Conservation (phyloP, 768 basidiomycete genomes). For the Lentinula boryana region DNA sequence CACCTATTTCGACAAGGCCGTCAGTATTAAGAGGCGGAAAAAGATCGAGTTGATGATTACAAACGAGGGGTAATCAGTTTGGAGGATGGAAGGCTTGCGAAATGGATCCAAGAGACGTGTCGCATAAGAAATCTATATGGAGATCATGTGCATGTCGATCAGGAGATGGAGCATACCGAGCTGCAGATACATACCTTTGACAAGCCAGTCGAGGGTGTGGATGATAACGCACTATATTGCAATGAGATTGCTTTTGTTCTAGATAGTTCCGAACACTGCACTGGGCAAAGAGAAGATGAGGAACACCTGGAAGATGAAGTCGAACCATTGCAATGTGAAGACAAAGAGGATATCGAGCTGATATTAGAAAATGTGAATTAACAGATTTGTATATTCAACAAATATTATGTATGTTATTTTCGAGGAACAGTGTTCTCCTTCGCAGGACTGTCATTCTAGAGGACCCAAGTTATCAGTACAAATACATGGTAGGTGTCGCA, state of each 20-base stretch:
- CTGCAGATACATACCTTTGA: background rate
- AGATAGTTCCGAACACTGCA: background rate
- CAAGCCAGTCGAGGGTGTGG: background rate
- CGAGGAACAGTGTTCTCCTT: too few species aligned
- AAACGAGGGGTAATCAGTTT: background rate
- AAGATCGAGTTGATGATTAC: slow-evolving; percentile 8
- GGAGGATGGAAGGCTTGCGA: background rate
- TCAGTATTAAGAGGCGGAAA: background rate
- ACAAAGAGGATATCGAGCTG: background rate
- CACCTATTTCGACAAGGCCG: slow-evolving; percentile 8
- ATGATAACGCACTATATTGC: background rate
- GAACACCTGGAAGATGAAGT: background rate
- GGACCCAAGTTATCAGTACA: too few species aligned
- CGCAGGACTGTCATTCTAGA: too few species aligned
- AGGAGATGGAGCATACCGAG: background rate
- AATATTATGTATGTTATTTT: too few species aligned
- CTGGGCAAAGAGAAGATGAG: background rate
- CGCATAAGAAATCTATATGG: background rate
- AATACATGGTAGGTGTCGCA: too few species aligned
- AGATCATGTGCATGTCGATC: background rate
- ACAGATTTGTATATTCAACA: too few species aligned
- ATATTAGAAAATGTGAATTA: too few species aligned
- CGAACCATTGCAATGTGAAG: background rate
- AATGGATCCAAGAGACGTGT: background rate
- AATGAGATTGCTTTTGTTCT: background rate